Conservation (phyloP, 2,329 filamentous ascomycete genomes). For the Colletotrichum filicis region DNA sequence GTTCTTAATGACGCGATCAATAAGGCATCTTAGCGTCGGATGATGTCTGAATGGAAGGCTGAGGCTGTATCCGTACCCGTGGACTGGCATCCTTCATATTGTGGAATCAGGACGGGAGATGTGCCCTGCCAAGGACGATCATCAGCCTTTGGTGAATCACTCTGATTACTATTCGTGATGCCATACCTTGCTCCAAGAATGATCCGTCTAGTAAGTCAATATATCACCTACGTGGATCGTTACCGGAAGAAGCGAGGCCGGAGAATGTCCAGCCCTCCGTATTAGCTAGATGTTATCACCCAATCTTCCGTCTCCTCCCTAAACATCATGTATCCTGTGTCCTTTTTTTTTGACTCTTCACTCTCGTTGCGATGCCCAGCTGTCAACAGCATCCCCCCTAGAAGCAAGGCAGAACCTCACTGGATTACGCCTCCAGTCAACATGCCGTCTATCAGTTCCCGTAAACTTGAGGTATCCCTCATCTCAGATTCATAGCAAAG, state of each 20-base stretch:
- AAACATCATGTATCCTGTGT: no score
- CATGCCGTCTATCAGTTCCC: background rate
- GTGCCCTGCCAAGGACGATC: background rate
- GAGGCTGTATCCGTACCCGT: background rate
- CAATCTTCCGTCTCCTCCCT: background rate
- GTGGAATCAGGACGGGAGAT: background rate
- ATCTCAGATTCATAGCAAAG: no score
- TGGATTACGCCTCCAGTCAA: background rate
- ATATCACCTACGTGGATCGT: background rate
- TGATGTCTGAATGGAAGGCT: background rate
- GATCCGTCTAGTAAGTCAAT: background rate
- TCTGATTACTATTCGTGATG: background rate
- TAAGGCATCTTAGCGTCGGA: no score
- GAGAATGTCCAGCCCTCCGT: background rate
- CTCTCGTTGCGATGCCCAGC: background rate
- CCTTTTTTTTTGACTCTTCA: background rate
- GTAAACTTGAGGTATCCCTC: no score
- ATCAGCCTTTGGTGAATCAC: background rate
- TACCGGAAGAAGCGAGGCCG: background rate
- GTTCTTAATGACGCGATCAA: no score
- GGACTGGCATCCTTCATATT: background rate
- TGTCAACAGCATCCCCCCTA: accelerated
- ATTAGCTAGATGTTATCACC: background rate
- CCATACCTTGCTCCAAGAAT: background rate
- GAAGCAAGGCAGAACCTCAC: background rate